Conservation (phyloP, 305 asterid species). For the Fraxinus sp. region DNA sequence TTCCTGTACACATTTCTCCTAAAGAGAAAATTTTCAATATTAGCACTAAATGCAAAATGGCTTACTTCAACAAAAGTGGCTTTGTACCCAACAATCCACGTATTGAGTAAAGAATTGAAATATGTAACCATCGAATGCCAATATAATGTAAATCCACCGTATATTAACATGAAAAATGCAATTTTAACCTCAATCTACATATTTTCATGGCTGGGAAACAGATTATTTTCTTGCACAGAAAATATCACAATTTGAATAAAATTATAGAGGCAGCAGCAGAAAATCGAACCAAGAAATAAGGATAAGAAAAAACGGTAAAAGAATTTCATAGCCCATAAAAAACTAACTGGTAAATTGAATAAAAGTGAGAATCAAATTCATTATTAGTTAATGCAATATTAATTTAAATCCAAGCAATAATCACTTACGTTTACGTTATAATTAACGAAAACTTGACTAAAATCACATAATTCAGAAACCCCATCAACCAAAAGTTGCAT, state of each 20-base stretch:
- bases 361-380: slow-evolving; percentile 2
- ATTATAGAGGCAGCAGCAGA: neutral
- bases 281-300: neutral
- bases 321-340: neutral
- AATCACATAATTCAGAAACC: neutral
- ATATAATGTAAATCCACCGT: slow-evolving; percentile 16
- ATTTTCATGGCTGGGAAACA: slow-evolving; percentile 14
- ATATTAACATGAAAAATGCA: slow-evolving; percentile 22
- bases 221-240: neutral
- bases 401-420: neutral
- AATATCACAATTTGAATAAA: no score
- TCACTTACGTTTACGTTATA: neutral
- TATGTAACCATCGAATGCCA: slow-evolving; percentile 26
- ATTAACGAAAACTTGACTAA: neutral
- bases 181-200: slow-evolving; percentile 24
- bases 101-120: slow-evolving; percentile 32
- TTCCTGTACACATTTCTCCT: neutral
- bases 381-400: neutral
- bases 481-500: neutral
- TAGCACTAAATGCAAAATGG: neutral
- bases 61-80: no score
- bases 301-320: neutral
- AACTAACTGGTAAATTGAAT: neutral
- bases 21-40: neutral
- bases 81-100: neutral